phyloP scores from a whole-genome alignment of 306 rosid species.

The Trifolium subterraneum region DNA sequence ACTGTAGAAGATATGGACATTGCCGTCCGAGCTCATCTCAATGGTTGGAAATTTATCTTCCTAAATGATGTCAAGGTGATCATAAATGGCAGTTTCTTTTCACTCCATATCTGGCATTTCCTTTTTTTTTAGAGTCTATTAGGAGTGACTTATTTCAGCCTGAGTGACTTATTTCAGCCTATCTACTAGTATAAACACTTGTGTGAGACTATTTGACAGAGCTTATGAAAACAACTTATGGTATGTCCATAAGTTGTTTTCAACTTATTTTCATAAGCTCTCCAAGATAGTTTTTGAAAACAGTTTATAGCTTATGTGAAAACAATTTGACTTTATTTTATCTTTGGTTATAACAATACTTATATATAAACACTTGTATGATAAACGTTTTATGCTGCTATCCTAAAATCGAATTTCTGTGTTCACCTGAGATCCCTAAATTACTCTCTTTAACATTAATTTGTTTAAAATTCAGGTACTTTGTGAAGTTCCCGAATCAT shows the following conservation, averaged over 20 bases:
- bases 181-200: neutral
- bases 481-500: conserved; percentile 95
- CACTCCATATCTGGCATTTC: conserved; percentile 18
- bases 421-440: conserved; percentile 22
- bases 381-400: neutral
- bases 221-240: neutral
- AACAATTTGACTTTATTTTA: neutral
- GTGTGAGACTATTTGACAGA: neutral
- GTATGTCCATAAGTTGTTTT: neutral
- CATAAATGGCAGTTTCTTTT: conserved; percentile 1
- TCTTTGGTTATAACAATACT: neutral
- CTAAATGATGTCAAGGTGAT: conserved; percentile 93
- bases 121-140: conserved; percentile 10
- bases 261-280: neutral
- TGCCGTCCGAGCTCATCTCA: conserved; percentile 95
- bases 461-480: conserved; percentile 62
- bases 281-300: neutral
- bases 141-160: too few species aligned
- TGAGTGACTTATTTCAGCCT: too few species aligned
- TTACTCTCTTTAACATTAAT: conserved; percentile 11
- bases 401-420: neutral
- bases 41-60: conserved; percentile 92
- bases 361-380: neutral
- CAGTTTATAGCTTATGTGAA: neutral
- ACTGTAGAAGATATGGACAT: conserved; percentile 98